Base-by-base conservation (phyloP, 352 stramenopile species). In the Halophytophthora polymorphica region DNA sequence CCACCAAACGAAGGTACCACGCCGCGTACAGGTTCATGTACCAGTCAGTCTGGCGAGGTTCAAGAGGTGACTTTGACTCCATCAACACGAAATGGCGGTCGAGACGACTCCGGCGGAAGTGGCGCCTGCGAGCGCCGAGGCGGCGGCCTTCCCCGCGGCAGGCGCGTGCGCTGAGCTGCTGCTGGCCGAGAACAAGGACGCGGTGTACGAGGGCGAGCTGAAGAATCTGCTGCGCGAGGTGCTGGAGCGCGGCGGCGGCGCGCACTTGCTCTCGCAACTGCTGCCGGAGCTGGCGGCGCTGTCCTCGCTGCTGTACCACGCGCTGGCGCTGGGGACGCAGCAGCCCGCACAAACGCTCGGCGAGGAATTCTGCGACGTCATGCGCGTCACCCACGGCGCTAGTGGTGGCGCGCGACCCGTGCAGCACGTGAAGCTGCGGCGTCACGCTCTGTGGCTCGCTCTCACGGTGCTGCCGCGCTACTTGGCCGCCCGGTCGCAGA, bases 351-450 rank as follows among this genome's bases (percentile, higher is more conserved):
- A 95, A 50, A 93, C 83, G 33, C 69, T 95, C n/a, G 85, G 85
- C 8, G 85, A 95, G 53, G 85, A 95, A 44, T 95, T 88, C 53
- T 93, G 85, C 39, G 83, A 93, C 44, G 69, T 93, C 12, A 73
- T 93, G 40, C 83, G 83, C 29, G 75, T 93, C 19, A 69, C 66
- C 4, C 72, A 59, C 15, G 43, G 29, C 43, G 18, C 21, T 1
- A 43, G 17, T 0, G 29, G 44, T 0, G 28, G 21, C 0, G n/a
- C n/a, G n/a, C n/a, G n/a, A n/a, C n/a, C n/a, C n/a, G 49, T 84
- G n/a, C 39, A 39, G 14, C 72, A 74, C 45, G 66, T 86, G n/a
- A 33, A 45, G 8, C 48, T 64, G 38, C 29, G 48, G 6, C 66
- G 74, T 2, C 83, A 88, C 31, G 38, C 74, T 22, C 33, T 77